phyloP scores from a whole-genome alignment of 257 asterid species.

The Rubia yunnanensis region DNA sequence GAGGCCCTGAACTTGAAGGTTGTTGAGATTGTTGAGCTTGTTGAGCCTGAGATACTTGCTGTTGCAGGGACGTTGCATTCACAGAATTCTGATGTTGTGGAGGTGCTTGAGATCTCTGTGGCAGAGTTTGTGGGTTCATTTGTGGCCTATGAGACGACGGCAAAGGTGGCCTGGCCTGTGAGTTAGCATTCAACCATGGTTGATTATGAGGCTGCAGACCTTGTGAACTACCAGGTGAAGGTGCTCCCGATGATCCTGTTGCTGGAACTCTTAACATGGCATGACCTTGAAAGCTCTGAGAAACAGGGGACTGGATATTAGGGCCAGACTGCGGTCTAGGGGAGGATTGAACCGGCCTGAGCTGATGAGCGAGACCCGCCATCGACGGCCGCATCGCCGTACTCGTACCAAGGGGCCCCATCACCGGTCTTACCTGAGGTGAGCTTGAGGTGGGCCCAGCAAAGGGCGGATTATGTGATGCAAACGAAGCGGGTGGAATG shows the following conservation, averaged over 20 bases:
- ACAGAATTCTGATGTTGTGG: constrained; percentile 48
- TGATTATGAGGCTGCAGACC: constrained; percentile 51
- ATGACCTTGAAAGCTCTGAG: constrained; percentile 78
- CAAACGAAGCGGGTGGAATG: constrained; percentile 41
- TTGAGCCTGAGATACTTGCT: constrained; percentile 33
- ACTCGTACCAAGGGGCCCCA: constrained; percentile 58
- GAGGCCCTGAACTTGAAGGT: constrained; percentile 39
- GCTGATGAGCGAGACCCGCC: constrained; percentile 32
- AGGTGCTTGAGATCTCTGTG: constrained; percentile 52
- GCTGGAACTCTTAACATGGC: constrained; percentile 63
- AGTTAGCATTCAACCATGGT: constrained; percentile 73
- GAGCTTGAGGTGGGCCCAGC: constrained; percentile 21
- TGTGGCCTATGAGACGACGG: constrained; percentile 67
- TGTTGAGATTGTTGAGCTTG: constrained; percentile 38
- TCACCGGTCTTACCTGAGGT: constrained; percentile 65
- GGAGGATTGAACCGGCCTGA: constrained; percentile 53
- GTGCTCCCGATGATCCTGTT: constrained; percentile 46
- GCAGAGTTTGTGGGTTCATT: constrained; percentile 47
- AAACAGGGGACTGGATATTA: constrained; percentile 42
- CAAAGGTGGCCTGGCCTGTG: constrained; percentile 70
- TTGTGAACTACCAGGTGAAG: constrained; percentile 49
- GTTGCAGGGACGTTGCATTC: constrained; percentile 41
- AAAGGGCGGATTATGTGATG: constrained; percentile 53
- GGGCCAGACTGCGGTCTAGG: constrained; percentile 54
- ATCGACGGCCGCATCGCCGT: constrained; percentile 50